phyloP scores from a whole-genome alignment of 495 filamentous ascomycete genomes.

The Cairneyella variabilis region DNA sequence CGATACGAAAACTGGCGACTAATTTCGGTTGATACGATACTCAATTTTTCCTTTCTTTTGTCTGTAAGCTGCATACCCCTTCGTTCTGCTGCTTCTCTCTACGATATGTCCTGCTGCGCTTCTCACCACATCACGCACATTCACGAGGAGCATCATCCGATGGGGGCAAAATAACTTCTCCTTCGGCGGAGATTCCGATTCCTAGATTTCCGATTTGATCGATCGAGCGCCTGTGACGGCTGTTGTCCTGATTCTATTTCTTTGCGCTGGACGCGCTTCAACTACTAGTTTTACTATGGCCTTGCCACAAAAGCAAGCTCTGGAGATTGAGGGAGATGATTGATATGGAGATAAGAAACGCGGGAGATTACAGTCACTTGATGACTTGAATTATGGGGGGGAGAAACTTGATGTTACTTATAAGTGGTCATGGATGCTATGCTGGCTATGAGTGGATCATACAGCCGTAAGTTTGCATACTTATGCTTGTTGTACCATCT shows the following conservation, averaged over 20 bases:
- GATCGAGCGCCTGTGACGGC: neutral
- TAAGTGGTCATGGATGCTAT: no score
- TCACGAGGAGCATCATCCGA: neutral
- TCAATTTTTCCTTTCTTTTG: slow-evolving; percentile 11
- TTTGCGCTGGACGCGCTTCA: slow-evolving; percentile 7
- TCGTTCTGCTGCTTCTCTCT: slow-evolving; percentile 8
- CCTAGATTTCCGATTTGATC: slow-evolving; percentile 1
- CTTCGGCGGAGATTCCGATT: neutral
- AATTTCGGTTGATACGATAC: slow-evolving; percentile 18
- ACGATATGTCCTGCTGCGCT: neutral
- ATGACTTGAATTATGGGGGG: no score
- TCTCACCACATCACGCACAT: neutral
- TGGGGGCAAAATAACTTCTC: neutral
- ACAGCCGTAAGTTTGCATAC: neutral
- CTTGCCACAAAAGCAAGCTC: neutral
- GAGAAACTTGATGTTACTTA: no score
- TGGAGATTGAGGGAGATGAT: neutral
- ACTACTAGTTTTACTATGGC: neutral
- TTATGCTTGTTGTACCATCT: neutral
- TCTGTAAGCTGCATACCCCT: slow-evolving; percentile 22
- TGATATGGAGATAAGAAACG: no score
- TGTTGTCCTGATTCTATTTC: no score
- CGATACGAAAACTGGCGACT: slow-evolving; percentile 14
- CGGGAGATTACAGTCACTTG: no score
- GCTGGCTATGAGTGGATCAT: no score